A percentile compares a stretch with the other conserved stretches of the same genome.
Conservation (phyloP, 1,284 basidiomycete species). For the Heterobasidion occidentale region DNA sequence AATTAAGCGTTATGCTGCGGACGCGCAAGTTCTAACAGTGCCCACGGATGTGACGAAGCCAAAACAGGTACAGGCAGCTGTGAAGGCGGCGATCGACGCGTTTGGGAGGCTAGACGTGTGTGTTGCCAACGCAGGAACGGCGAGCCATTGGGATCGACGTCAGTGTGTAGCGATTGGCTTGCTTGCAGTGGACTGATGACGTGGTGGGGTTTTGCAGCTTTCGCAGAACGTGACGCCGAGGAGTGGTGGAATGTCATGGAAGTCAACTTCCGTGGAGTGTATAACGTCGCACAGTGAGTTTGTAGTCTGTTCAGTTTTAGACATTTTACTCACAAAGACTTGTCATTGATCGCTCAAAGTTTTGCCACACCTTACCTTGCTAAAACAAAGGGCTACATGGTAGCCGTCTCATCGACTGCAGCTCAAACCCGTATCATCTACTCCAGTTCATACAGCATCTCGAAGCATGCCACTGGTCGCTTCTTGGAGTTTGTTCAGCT, state of each 20-base stretch:
- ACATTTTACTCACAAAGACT: neutral
- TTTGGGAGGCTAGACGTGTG: slow-evolving; percentile 12
- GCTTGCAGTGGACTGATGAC: neutral
- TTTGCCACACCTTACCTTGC: slow-evolving; percentile 5
- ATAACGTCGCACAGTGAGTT: slow-evolving; percentile 5
- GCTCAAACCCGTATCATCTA: slow-evolving; percentile 3
- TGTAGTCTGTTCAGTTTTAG: neutral
- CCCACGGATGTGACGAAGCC: neutral
- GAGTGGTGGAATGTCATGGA: slow-evolving; percentile 6
- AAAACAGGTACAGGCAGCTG: neutral
- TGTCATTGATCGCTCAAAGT: neutral
- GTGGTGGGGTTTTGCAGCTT: neutral
- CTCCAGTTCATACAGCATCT: slow-evolving; percentile 5
- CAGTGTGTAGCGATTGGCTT: neutral
- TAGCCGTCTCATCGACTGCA: slow-evolving; percentile 4
- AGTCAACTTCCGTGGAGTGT: slow-evolving; percentile 5
- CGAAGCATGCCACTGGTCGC: slow-evolving; percentile 7
- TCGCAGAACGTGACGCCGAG: slow-evolving; percentile 1
- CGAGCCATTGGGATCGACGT: neutral
- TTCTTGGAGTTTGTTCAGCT: slow-evolving; percentile 9
- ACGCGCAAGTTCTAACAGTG: neutral
- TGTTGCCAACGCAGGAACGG: slow-evolving; percentile 10
- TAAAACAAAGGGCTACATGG: slow-evolving; percentile 6
- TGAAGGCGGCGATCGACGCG: slow-evolving; percentile 5
- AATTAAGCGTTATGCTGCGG: neutral